Conservation (phyloP, 2,329 filamentous ascomycete genomes). For the Clarireedia homoeocarpa region DNA sequence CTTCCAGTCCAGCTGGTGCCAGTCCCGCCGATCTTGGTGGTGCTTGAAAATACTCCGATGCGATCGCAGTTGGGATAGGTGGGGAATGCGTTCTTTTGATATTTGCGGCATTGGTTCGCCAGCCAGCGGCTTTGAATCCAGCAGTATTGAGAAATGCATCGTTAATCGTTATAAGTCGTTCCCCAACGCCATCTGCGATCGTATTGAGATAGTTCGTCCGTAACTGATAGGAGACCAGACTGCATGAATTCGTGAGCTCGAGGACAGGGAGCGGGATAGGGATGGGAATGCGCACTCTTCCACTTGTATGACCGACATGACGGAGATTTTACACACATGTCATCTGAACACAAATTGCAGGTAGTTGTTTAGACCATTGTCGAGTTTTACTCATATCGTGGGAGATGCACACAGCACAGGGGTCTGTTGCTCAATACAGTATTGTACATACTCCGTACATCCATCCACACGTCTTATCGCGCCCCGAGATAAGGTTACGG, state of each 20-base stretch:
- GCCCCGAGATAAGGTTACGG: neutral
- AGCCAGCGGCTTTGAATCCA: constrained; percentile 76
- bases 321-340: neutral
- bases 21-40: constrained; percentile 52
- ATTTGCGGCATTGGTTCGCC: constrained; percentile 65
- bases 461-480: neutral
- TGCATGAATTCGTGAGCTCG: constrained; percentile 29
- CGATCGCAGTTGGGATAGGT: constrained; percentile 74
- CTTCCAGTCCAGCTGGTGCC: constrained; percentile 49
- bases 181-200: constrained; percentile 76
- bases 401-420: neutral
- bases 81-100: constrained; percentile 80
- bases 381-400: neutral
- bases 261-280: neutral
- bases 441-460: too few relatives aligned
- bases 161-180: constrained; percentile 75
- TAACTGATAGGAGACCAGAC: constrained; percentile 75
- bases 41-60: constrained; percentile 78
- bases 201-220: constrained; percentile 73
- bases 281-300: constrained; percentile 28
- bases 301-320: constrained; percentile 32
- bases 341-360: neutral
- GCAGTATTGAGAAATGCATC: constrained; percentile 71
- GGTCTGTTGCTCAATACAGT: neutral
- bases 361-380: neutral